Evolutionary conservation across 768 basidiomycete genomes (phyloP), one percentile per base, ranked within the genome.

Genomic region (Xerocomellus intermedius): DNA sequence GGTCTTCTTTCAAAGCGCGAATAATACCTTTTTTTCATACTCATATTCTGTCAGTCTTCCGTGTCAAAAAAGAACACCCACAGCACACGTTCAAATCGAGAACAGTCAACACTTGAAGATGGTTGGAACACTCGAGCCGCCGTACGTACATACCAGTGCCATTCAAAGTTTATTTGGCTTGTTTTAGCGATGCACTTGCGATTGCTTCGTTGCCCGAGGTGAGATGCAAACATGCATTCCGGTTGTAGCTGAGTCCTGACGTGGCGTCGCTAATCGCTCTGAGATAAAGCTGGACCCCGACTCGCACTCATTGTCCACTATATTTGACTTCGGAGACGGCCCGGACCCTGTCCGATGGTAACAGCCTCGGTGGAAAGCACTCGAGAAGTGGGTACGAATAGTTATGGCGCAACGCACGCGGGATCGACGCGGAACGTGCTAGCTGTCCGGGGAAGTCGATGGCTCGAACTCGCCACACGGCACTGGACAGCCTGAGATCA

Each of bases 1-100:
- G 13, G 32, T n/a, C 48, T 54, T 57, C 62, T 50, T 37, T 43
- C 39, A 35, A 14, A 42, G 49, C 19, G 7, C 32, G n/a, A 46
- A 43, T n/a, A 28, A 26, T 5, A 16, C 33, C n/a, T 36, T 35
- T 47, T 55, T 48, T 47, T 48, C 46, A n/a, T 37, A 8, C 21
- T 39, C 52, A 38, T 43, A 39, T 26, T 32, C 19, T 42, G 48
- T 16, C 26, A 12, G 47, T 22, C 45, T n/a, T 48, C 19, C 26
- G 14, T 48, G 22, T 44, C 47, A 42, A 39, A 45, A 57, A 47
- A 36, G 45, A 46, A 42, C 36, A 26, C 30, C 9, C 30, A 30
- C 8, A 28, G 8, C 26, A 7, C 5, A 28, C 26, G 8, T 30
- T 10, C 30, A 30, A 26, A 30, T 30, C 30, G 54, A 46, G 48